Conservation (phyloP, 768 basidiomycete species). For the Termitomyces sp. region DNA sequence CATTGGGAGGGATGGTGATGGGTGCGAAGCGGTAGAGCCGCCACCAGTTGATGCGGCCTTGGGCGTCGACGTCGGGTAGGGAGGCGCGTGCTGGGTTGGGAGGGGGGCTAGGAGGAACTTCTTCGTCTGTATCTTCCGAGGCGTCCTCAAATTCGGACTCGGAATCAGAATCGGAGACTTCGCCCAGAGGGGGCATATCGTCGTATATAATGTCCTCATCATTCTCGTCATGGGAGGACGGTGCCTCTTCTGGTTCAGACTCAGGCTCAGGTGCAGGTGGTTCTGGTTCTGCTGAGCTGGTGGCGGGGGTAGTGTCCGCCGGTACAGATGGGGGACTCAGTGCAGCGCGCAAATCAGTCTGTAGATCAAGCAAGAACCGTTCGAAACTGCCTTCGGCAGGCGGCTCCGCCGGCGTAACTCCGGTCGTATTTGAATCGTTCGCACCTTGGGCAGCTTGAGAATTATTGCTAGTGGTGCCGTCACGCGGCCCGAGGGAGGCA, state of each 20-base stretch:
- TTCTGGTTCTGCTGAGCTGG: not conserved
- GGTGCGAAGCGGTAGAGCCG: slow-evolving; percentile 79
- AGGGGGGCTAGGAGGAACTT: not conserved
- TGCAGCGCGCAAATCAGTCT: slow-evolving; percentile 65
- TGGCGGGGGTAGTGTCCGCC: not conserved
- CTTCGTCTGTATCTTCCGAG: slow-evolving; percentile 24
- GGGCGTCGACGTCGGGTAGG: slow-evolving; percentile 15
- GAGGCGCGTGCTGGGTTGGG: not conserved
- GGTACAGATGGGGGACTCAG: slow-evolving; percentile 27
- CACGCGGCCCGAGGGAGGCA: slow-evolving; percentile 5
- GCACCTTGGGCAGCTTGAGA: not conserved
- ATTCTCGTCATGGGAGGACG: not conserved
- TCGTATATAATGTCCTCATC: slow-evolving; percentile 14
- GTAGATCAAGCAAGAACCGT: slow-evolving; percentile 75
- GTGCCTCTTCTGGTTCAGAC: not conserved
- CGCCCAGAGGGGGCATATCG: slow-evolving; percentile 27
- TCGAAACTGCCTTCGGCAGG: slow-evolving; percentile 72
- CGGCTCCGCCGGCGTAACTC: slow-evolving; percentile 9
- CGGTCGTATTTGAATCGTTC: not conserved
- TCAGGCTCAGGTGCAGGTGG: not conserved
- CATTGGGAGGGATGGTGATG: slow-evolving; percentile 36
- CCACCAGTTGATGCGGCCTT: slow-evolving; percentile 74
- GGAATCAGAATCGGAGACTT: slow-evolving; percentile 31
- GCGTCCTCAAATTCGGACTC: slow-evolving; percentile 32
- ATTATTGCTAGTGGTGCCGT: not conserved